Base-by-base conservation (phyloP, 2,329 filamentous ascomycete species). In the Arachnomyces sp. region DNA sequence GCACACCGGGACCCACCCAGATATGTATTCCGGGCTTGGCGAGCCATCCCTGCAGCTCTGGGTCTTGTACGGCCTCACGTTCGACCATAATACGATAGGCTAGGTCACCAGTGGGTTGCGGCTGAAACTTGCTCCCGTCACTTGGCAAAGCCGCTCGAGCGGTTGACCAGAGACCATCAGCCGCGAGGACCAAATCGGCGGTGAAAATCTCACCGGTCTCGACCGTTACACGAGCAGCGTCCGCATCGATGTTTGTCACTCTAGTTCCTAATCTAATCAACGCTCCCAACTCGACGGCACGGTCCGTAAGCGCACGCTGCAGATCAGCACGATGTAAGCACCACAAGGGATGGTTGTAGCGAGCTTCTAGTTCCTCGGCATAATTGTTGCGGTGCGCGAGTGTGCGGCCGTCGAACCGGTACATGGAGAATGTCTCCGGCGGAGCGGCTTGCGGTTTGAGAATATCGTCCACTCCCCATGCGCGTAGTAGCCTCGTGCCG, bases 131-230 rank as follows among this genome's bases (percentile, higher is more conserved):
- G 5, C 9, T 9, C 5, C 9, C 20, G 20, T 25, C 20, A 25
- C 20, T 9, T 5, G 5, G 20, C 20, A 25, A 25, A 25, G 20
- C 20, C 20, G 20, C 9, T 25, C 20, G 4, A 18, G 7, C 13
- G 14, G 13, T 13, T 12, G 15, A 28, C 53, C 66, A 68, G 34
- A 70, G 58, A 3, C 71, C 71, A 48, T 73, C 71, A 3, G 68
- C 63, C 12, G 66, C 69, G 38, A 73, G 57, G 3, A 73, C 52
- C 1, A 71, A 49, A 43, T 73, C 69, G 17, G 39, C 49, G 5
- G 40, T 42, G 1, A 42, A 52, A 3, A 47, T 53, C 9, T 48
- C 39, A 1, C 60, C 63, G 28, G 59, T 52, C 2, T 50, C 50
- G 2, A 68, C 52, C 8, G 55, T 56, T 3, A 62, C 54, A 4